phyloP scores from a whole-genome alignment of 495 filamentous ascomycete species.

The Viridothelium virens region DNA sequence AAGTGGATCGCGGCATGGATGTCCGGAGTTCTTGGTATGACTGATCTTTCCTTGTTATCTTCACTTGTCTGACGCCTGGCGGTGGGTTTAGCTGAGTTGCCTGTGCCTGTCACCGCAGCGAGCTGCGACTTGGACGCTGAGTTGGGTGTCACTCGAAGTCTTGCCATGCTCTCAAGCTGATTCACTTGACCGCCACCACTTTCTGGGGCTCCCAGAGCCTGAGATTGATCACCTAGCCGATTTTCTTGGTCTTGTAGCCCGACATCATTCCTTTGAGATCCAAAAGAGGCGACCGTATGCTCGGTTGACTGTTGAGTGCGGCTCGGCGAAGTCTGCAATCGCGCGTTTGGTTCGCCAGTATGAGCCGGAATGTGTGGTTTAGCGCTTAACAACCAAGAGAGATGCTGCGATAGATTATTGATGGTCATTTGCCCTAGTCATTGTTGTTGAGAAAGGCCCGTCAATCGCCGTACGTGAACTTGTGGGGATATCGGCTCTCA shows the following conservation, averaged over 20 bases:
- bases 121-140: slow-evolving; percentile 47
- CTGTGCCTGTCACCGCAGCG: slow-evolving; percentile 32
- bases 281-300: neutral
- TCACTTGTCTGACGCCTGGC: neutral
- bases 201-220: neutral
- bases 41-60: neutral
- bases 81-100: neutral
- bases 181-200: neutral
- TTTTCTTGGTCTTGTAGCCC: neutral
- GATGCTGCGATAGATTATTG: slow-evolving; percentile 53
- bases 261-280: neutral
- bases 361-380: slow-evolving; percentile 35
- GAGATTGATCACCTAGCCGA: neutral
- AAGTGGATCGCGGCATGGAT: neutral
- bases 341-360: slow-evolving; percentile 19
- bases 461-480: too few relatives aligned
- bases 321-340: slow-evolving; percentile 20
- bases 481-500: too few relatives aligned
- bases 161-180: slow-evolving; percentile 46
- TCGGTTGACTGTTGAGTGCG: slow-evolving; percentile 22
- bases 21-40: neutral
- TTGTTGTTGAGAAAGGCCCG: slow-evolving; percentile 4
- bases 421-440: slow-evolving; percentile 51
- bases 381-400: slow-evolving; percentile 51
- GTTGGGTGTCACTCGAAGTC: slow-evolving; percentile 45